Percentiles rank a stretch among this genome's conserved stretches.
phyloP scores from a whole-genome alignment of 306 rosid genomes.

The Ormosia semicastrata region DNA sequence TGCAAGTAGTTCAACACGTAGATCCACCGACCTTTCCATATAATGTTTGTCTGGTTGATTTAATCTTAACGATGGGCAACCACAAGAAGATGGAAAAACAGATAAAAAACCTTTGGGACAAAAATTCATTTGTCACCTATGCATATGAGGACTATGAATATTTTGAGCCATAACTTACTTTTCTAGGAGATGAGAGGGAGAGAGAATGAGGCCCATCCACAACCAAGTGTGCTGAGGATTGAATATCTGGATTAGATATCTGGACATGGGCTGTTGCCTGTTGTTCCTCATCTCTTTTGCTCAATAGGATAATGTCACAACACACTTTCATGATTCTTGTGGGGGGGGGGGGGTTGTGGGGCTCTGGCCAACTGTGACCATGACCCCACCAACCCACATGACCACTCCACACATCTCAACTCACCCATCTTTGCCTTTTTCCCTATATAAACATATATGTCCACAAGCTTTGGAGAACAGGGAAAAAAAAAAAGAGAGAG shows the following conservation, averaged over 20 bases:
- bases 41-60: neutral
- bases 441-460: constrained; percentile 41
- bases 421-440: constrained; percentile 28
- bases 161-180: constrained; percentile 30
- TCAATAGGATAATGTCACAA: constrained; percentile 57
- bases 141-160: constrained; percentile 12
- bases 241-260: constrained; percentile 52
- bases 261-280: constrained; percentile 53
- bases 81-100: constrained; percentile 16
- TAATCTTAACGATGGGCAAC: constrained; percentile 27
- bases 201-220: constrained; percentile 34
- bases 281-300: constrained; percentile 48
- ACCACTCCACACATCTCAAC: constrained; percentile 40
- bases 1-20: constrained; percentile 32
- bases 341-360: constrained; percentile 34
- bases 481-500: neutral
- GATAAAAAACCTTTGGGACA: constrained; percentile 34
- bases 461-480: constrained; percentile 9
- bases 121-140: constrained; percentile 23
- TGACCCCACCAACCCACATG: constrained; percentile 85
- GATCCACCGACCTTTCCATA: constrained; percentile 29
- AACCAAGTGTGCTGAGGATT: constrained; percentile 31
- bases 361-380: constrained; percentile 60
- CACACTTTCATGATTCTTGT: constrained; percentile 55
- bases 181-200: constrained; percentile 14